Evolutionary conservation across 2,329 filamentous ascomycete genomes (phyloP).

Genomic region (Ophiostoma fasciatum): DNA sequence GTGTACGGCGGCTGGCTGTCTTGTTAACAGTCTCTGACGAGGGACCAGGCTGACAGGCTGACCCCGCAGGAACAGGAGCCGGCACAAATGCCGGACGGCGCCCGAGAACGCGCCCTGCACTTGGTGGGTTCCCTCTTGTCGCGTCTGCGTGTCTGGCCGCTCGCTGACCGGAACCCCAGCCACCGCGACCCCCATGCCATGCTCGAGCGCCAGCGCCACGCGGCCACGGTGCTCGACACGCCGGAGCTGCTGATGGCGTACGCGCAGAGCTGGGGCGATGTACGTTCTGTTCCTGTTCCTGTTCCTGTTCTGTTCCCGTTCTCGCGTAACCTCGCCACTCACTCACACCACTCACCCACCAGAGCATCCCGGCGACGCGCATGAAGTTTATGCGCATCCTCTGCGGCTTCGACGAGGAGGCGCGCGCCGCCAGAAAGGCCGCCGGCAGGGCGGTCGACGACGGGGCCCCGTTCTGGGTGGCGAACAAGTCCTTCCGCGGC

Average conservation of each 20-base stretch:
- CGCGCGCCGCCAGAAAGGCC: slow-evolving; percentile 2
- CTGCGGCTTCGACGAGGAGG: slow-evolving; percentile 32
- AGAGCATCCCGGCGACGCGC: slow-evolving; percentile 42
- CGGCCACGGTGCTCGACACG: slow-evolving; percentile 37
- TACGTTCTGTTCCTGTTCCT: slow-evolving; percentile 20
- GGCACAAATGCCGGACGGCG: too few relatives aligned
- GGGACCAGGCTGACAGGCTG: too few relatives aligned
- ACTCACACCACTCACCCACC: too few relatives aligned
- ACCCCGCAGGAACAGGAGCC: too few relatives aligned
- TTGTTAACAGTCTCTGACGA: too few relatives aligned
- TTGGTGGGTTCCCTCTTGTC: too few relatives aligned
- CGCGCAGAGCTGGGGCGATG: slow-evolving; percentile 37
- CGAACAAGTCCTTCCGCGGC: too few relatives aligned
- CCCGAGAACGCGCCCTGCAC: too few relatives aligned
- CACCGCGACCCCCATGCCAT: slow-evolving; percentile 29
- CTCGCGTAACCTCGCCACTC: not conserved
- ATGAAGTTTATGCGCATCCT: slow-evolving; percentile 41
- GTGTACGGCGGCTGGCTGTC: too few relatives aligned
- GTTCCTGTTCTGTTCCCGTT: not conserved
- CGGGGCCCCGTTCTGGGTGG: not conserved
- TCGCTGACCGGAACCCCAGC: too few relatives aligned
- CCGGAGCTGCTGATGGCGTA: slow-evolving; percentile 47
- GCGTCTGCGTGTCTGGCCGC: too few relatives aligned
- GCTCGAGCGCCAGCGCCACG: slow-evolving; percentile 31
- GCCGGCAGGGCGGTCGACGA: not conserved